Evolutionary conservation across 208 protist genomes (phyloP).

Genomic region (Acanthamoeba healyi): DNA sequence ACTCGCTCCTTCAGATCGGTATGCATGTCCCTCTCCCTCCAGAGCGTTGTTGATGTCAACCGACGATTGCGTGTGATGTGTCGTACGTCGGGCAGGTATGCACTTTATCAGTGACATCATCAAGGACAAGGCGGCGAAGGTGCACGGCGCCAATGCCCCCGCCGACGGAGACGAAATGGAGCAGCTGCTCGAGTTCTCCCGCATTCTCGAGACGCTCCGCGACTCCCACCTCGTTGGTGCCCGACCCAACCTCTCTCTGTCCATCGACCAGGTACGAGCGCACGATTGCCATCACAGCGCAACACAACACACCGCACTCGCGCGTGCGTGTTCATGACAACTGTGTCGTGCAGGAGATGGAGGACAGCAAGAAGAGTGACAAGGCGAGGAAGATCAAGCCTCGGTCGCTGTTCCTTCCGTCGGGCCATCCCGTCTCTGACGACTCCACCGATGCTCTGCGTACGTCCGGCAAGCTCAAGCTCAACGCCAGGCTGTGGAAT

Average conservation of each 20-base stretch:
- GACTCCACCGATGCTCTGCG: too few relatives aligned
- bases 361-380: not conserved
- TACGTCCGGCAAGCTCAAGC: not conserved
- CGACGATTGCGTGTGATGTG: not conserved
- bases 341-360: not conserved
- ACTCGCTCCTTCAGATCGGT: conserved; percentile 55
- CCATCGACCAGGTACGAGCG: conserved; percentile 36
- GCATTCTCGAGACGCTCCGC: conserved; percentile 36
- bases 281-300: not conserved
- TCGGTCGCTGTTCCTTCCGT: not conserved
- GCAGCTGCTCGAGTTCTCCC: not conserved
- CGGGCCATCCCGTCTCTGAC: too few relatives aligned
- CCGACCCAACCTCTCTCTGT: not conserved
- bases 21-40: not conserved
- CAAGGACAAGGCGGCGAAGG: conserved; percentile 41
- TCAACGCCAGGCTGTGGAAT: not conserved
- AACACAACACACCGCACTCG: too few relatives aligned
- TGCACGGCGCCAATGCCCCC: not conserved
- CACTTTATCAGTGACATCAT: conserved; percentile 37
- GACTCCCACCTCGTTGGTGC: not conserved
- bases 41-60: too few relatives aligned
- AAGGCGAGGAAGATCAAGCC: conserved; percentile 4
- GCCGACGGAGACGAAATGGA: not conserved
- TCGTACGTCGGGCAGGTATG: conserved; percentile 16
- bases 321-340: not conserved